These are phyloP conservation scores for Colletotrichum viniferum DNA, from an alignment of 2,329 filamentous ascomycete genomes.

Conservation along the genomic window DNA sequence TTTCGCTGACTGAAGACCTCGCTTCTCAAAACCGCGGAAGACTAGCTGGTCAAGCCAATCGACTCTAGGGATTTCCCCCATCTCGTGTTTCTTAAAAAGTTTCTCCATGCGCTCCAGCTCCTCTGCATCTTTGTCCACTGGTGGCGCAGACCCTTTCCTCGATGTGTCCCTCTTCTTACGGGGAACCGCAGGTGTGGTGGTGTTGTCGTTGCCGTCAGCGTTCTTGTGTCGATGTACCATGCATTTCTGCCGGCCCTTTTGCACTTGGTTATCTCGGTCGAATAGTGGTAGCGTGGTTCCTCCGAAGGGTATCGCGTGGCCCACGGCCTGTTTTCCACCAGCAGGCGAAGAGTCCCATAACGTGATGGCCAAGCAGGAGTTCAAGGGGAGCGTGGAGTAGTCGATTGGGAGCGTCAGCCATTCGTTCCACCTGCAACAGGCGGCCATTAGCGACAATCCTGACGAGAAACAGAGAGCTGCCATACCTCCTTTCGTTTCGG, in stretches of 20 bases:
- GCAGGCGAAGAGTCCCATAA: conserved; percentile 92
- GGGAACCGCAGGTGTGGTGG: conserved; percentile 76
- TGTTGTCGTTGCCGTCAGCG: conserved; percentile 83
- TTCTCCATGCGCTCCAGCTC: conserved; percentile 90
- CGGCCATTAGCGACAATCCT: conserved; percentile 3
- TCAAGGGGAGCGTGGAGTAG: conserved; percentile 81
- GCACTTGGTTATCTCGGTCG: conserved; percentile 86
- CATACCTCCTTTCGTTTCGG: conserved; percentile 69
- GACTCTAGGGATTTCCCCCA: conserved; percentile 91
- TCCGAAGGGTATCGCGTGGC: conserved; percentile 88
- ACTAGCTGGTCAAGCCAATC: conserved; percentile 97
- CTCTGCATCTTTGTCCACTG: conserved; percentile 72
- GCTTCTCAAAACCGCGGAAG: conserved; percentile 86
- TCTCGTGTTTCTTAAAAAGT: conserved; percentile 96
- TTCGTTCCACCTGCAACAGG: conserved; percentile 78
- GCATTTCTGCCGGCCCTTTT: conserved; percentile 93
- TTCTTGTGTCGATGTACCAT: conserved; percentile 79
- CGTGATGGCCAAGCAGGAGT: conserved; percentile 87
- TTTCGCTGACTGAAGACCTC: conserved; percentile 67
- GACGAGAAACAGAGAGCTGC: neutral
- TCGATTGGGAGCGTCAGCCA: conserved; percentile 89
- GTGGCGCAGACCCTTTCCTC: conserved; percentile 51
- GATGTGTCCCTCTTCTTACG: conserved; percentile 54
- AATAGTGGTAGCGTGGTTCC: conserved; percentile 94
- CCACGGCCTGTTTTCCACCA: conserved; percentile 70